A percentile compares a stretch with the other conserved stretches of the same genome.
Conservation (phyloP, 2,329 filamentous ascomycete genomes). For the Aspergillus sp. region DNA sequence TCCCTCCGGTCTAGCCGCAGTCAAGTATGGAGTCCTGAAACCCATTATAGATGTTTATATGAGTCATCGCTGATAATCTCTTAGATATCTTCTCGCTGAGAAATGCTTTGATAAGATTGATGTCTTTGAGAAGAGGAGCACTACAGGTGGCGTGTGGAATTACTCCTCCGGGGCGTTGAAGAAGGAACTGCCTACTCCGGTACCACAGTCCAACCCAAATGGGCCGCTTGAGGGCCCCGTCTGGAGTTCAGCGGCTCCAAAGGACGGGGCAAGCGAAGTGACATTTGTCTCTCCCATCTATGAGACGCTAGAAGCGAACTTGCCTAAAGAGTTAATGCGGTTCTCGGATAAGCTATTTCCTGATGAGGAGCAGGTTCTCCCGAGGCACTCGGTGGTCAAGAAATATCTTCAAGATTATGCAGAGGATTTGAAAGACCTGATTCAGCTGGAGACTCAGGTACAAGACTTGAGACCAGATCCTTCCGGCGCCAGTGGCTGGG, state of each 20-base stretch:
- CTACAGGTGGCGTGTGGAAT: conserved; percentile 80
- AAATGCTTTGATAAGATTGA: conserved; percentile 63
- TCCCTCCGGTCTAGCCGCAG: conserved; percentile 68
- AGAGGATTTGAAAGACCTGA: conserved; percentile 57
- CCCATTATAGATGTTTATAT: background rate
- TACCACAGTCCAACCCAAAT: conserved; percentile 63
- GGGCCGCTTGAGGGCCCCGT: conserved; percentile 58
- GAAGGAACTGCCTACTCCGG: conserved; percentile 33
- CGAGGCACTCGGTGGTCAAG: conserved; percentile 62
- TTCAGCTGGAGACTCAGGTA: conserved; percentile 67
- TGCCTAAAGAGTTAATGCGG: conserved; percentile 72
- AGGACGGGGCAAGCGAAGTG: conserved; percentile 34
- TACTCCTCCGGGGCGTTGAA: conserved; percentile 53
- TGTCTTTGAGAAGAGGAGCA: conserved; percentile 73
- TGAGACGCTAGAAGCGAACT: conserved; percentile 75
- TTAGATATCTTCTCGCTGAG: conserved; percentile 64
- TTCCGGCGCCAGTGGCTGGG: conserved; percentile 48
- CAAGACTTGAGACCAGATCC: conserved; percentile 46
- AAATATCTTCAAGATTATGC: conserved; percentile 69
- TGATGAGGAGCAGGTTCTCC: conserved; percentile 62
- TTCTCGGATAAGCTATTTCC: conserved; percentile 67
- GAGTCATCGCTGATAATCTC: conserved; percentile 13
- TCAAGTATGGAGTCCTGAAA: conserved; percentile 48
- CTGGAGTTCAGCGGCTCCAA: conserved; percentile 32
- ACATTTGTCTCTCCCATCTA: conserved; percentile 81